Conservation (phyloP, 2,329 filamentous ascomycete species). For the Trichoderma oligosporum region DNA sequence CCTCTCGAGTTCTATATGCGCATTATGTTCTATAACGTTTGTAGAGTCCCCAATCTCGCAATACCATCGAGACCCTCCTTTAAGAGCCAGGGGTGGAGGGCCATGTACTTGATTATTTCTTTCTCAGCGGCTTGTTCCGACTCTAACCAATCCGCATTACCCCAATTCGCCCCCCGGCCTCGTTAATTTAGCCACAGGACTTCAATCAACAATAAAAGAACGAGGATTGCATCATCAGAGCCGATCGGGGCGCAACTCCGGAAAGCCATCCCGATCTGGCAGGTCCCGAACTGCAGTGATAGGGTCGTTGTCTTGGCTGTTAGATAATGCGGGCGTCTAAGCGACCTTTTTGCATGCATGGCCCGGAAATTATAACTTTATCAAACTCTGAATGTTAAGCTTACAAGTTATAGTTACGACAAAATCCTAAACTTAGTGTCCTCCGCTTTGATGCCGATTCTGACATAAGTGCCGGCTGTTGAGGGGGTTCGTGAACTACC, state of each 20-base stretch:
- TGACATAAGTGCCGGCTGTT: not conserved
- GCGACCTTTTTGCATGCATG: not conserved
- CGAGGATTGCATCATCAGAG: constrained; percentile 15
- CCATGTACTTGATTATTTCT: no score
- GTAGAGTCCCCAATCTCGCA: no score
- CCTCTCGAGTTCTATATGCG: not conserved
- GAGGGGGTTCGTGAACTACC: not conserved
- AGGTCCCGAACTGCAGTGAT: not conserved
- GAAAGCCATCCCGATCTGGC: constrained; percentile 15
- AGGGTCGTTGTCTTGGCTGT: not conserved
- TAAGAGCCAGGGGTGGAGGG: no score
- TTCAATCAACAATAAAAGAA: not conserved
- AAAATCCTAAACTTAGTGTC: not conserved
- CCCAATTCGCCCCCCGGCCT: not conserved
- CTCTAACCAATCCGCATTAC: no score
- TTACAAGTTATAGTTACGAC: constrained; percentile 11
- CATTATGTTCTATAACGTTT: not conserved
- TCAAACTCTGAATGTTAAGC: constrained; percentile 9
- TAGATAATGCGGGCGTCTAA: not conserved
- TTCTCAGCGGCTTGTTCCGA: not conserved
- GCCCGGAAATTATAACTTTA: not conserved
- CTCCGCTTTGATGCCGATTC: not conserved
- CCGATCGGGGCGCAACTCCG: constrained; percentile 12
- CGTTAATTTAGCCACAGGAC: not conserved
- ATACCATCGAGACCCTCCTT: no score